phyloP scores from a whole-genome alignment of 371 early-diverging fungal species.

The Actinomortierella wolfii region DNA sequence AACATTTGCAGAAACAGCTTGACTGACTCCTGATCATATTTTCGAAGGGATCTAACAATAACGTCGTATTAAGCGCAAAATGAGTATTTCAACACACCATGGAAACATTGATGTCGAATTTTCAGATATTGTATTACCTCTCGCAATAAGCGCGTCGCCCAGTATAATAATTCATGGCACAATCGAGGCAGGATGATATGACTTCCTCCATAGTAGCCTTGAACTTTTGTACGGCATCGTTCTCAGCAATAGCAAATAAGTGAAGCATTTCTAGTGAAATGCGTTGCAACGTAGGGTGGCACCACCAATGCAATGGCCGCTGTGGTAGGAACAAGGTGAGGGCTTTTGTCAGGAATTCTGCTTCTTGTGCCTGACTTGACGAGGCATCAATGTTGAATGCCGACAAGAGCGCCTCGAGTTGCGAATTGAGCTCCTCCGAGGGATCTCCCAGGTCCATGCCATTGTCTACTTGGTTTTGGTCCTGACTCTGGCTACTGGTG shows the following conservation, averaged over 20 bases:
- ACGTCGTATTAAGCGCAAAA: too few species aligned
- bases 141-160: conserved; percentile 22
- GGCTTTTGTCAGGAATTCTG: conserved; percentile 17
- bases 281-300: conserved; percentile 20
- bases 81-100: too few species aligned
- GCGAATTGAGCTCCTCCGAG: conserved; percentile 10
- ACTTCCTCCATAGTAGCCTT: conserved; percentile 20
- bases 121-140: conserved; percentile 18
- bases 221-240: conserved; percentile 10
- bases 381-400: too few species aligned
- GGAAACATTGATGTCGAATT: too few species aligned
- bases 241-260: conserved; percentile 23
- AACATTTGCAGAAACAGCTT: conserved; percentile 15
- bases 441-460: background rate
- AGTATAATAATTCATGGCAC: conserved; percentile 21
- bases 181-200: conserved; percentile 19
- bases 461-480: too few species aligned
- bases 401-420: too few species aligned
- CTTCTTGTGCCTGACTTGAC: too few species aligned
- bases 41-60: background rate
- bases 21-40: conserved; percentile 17
- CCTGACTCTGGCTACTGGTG: too few species aligned
- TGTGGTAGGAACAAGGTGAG: conserved; percentile 16
- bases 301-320: conserved; percentile 42
- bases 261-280: conserved; percentile 22